These are phyloP conservation scores for Blastocystis hominis DNA, from an alignment of 352 stramenopile species.

Conservation along the genomic window DNA sequence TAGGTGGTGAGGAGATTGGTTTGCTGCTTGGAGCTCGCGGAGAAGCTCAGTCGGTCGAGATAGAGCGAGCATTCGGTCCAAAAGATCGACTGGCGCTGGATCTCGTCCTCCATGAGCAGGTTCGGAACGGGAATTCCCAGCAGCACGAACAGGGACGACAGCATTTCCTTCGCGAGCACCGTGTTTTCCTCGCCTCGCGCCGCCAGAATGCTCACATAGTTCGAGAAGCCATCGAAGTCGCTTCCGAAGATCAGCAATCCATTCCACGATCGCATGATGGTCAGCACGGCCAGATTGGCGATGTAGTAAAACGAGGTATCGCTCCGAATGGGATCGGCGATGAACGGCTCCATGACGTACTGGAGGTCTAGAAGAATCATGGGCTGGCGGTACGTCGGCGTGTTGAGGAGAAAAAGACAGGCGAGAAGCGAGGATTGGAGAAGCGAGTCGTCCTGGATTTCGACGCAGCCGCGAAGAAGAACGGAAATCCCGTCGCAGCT, in stretches of 20 bases:
- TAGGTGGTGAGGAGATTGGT: slow-evolving; percentile 28
- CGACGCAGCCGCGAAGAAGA: not conserved
- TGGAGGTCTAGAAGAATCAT: slow-evolving; percentile 21
- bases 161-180: not conserved
- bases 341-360: not conserved
- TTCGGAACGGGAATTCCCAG: slow-evolving; percentile 9
- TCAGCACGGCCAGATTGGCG: slow-evolving; percentile 12
- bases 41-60: slow-evolving; percentile 1
- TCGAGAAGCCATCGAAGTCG: not conserved
- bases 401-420: not conserved
- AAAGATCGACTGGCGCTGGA: not conserved
- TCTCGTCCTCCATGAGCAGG: not conserved
- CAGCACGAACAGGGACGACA: not conserved
- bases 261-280: slow-evolving; percentile 16
- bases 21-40: not conserved
- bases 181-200: not conserved
- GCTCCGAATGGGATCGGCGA: not conserved
- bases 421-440: slow-evolving; percentile 18
- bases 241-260: not conserved
- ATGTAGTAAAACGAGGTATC: not conserved
- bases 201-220: slow-evolving; percentile 14
- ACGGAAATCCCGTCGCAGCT: not conserved
- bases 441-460: not conserved
- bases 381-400: not conserved
- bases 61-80: slow-evolving; percentile 25